Percentiles rank a stretch among this genome's conserved stretches.
These are phyloP conservation scores for Candida nitratophila DNA, from an alignment of 805 yeast genomes.

Conservation along the genomic window DNA sequence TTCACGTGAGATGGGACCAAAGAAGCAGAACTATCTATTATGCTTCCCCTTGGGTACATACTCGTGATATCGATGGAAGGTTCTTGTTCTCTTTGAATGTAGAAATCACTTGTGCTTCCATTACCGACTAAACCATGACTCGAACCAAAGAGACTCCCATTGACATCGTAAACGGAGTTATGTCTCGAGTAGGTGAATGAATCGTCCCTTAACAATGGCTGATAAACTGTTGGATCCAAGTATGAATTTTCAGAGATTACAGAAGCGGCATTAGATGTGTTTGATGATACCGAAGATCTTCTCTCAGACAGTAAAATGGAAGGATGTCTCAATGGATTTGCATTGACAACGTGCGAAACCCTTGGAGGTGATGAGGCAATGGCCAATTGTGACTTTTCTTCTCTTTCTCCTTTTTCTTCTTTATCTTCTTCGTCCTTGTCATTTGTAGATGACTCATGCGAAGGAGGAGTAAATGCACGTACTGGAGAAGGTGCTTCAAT, in stretches of 20 bases:
- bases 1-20: neutral
- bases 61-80: constrained; percentile 10
- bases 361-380: neutral
- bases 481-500: neutral
- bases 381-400: too few species aligned
- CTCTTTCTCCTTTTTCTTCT: too few species aligned
- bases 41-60: constrained; percentile 2
- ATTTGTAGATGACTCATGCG: neutral
- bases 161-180: constrained; percentile 5
- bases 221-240: constrained; percentile 7
- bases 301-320: constrained; percentile 2
- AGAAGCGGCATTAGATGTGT: constrained; percentile 10
- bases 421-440: too few species aligned
- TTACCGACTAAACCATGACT: neutral
- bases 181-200: constrained; percentile 7
- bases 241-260: constrained; percentile 10
- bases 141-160: neutral
- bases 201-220: constrained; percentile 12
- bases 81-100: constrained; percentile 3
- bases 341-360: neutral
- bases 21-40: neutral
- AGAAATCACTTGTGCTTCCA: constrained; percentile 1
- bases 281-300: constrained; percentile 12
- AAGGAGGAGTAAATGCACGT: neutral
- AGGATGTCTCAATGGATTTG: neutral